phyloP scores from a whole-genome alignment of 208 protist species.

The Perkinsela sp. region DNA sequence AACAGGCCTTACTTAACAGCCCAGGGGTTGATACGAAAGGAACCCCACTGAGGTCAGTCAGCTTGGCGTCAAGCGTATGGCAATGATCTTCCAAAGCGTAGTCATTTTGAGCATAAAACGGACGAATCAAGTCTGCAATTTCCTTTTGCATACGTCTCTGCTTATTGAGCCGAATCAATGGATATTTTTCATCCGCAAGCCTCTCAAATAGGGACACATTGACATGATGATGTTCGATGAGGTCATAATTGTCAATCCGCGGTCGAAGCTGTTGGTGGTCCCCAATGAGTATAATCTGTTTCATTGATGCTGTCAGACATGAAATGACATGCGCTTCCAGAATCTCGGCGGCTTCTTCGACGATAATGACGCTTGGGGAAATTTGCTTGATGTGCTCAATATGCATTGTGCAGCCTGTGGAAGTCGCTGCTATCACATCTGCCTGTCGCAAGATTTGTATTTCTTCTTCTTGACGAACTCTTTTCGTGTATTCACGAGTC shows the following conservation, averaged over 20 bases:
- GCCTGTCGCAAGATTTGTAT: constrained; percentile 5
- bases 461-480: background rate
- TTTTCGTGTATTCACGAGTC: background rate
- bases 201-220: constrained; percentile 67
- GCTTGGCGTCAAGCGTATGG: constrained; percentile 18
- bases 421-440: constrained; percentile 70
- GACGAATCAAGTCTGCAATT: constrained; percentile 40
- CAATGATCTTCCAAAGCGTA: constrained; percentile 20
- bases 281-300: constrained; percentile 63
- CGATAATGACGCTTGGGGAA: constrained; percentile 45
- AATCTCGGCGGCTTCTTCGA: constrained; percentile 74
- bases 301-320: constrained; percentile 57
- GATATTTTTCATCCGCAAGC: constrained; percentile 13
- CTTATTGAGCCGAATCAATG: constrained; percentile 36
- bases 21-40: constrained; percentile 20
- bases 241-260: constrained; percentile 57
- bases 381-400: constrained; percentile 46
- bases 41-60: constrained; percentile 8
- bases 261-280: constrained; percentile 71
- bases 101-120: constrained; percentile 30
- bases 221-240: constrained; percentile 23
- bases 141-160: constrained; percentile 60
- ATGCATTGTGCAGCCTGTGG: constrained; percentile 64
- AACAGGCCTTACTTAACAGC: constrained; percentile 31
- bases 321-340: constrained; percentile 65